A percentile compares a stretch with the other conserved stretches of the same genome.
These are phyloP conservation scores for Colletotrichum camelliae DNA, from an alignment of 2,329 filamentous ascomycete species.

Conservation along the genomic window DNA sequence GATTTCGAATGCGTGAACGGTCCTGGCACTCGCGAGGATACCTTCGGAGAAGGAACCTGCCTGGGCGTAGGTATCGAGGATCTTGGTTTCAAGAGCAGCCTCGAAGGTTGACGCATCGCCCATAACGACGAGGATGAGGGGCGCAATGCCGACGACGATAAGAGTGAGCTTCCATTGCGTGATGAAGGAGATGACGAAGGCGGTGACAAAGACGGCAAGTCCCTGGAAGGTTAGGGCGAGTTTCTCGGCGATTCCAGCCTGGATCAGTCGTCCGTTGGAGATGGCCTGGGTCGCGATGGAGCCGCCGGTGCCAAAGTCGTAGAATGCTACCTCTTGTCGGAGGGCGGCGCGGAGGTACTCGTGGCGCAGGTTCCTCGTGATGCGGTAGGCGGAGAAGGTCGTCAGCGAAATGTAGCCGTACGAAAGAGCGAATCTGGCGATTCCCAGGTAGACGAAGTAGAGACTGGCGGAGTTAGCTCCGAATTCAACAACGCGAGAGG, in stretches of 20 bases:
- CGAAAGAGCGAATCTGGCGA: conserved; percentile 55
- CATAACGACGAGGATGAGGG: conserved; percentile 35
- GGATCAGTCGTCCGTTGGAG: conserved; percentile 48
- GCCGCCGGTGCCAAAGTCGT: conserved; percentile 47
- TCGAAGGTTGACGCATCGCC: conserved; percentile 29
- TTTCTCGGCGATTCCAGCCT: conserved; percentile 45
- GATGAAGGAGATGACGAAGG: conserved; percentile 43
- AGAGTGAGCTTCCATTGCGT: conserved; percentile 51
- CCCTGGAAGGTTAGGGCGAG: conserved; percentile 44
- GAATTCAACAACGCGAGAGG: accelerated
- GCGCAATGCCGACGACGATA: conserved; percentile 38
- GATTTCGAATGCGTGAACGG: conserved; percentile 49
- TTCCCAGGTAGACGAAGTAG: conserved; percentile 64
- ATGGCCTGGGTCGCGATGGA: conserved; percentile 49
- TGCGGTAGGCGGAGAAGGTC: conserved; percentile 56
- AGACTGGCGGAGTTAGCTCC: conserved; percentile 37
- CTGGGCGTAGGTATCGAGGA: conserved; percentile 38
- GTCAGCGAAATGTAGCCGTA: conserved; percentile 51
- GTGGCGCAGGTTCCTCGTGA: conserved; percentile 52
- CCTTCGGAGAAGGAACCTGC: conserved; percentile 41
- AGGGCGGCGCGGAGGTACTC: conserved; percentile 56
- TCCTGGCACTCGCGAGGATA: conserved; percentile 41
- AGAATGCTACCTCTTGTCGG: conserved; percentile 55
- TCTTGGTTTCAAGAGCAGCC: conserved; percentile 37
- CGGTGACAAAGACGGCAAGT: conserved; percentile 40